Percentiles rank a stretch among this genome's conserved stretches.
Evolutionary conservation across 768 basidiomycete genomes (phyloP).

Genomic region (Amanita jacksonii): DNA sequence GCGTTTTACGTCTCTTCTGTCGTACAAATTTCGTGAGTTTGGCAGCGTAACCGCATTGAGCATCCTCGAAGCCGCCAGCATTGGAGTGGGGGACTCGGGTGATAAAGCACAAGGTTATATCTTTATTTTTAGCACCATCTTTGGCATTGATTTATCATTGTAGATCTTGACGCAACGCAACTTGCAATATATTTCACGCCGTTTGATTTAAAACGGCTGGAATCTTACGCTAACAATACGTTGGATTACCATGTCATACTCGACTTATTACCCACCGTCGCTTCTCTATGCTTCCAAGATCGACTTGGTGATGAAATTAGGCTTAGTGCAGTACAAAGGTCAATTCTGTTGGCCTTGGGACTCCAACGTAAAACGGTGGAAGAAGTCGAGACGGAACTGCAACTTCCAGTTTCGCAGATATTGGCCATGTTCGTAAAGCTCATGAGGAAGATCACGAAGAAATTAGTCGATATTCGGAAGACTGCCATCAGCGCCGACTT

Average conservation of each 20-base stretch:
- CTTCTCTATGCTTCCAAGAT: slow-evolving; percentile 78
- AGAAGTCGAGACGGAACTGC: slow-evolving; percentile 79
- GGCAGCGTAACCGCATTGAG: slow-evolving; percentile 80
- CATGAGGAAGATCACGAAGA: slow-evolving; percentile 73
- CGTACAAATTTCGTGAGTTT: slow-evolving; percentile 93
- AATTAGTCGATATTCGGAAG: slow-evolving; percentile 71
- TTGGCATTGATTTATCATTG: background rate
- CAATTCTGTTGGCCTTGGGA: slow-evolving; percentile 83
- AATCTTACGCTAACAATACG: slow-evolving; percentile 93
- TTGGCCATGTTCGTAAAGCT: slow-evolving; percentile 90
- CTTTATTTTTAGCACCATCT: background rate
- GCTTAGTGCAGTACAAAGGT: slow-evolving; percentile 83
- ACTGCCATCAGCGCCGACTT: slow-evolving; percentile 60
- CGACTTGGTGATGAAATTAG: slow-evolving; percentile 54
- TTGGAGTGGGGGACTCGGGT: slow-evolving; percentile 41
- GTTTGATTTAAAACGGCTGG: slow-evolving; percentile 92
- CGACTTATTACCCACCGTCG: slow-evolving; percentile 78
- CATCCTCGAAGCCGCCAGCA: slow-evolving; percentile 77
- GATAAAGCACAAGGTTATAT: slow-evolving; percentile 26
- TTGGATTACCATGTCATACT: slow-evolving; percentile 95
- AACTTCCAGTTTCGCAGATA: slow-evolving; percentile 76
- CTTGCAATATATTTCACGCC: slow-evolving; percentile 66
- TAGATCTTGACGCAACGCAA: slow-evolving; percentile 27
- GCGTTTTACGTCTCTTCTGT: slow-evolving; percentile 82
- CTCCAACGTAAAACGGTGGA: slow-evolving; percentile 86